Conservation (phyloP, 495 filamentous ascomycete genomes). For the Parathielavia hyrcaniae region DNA sequence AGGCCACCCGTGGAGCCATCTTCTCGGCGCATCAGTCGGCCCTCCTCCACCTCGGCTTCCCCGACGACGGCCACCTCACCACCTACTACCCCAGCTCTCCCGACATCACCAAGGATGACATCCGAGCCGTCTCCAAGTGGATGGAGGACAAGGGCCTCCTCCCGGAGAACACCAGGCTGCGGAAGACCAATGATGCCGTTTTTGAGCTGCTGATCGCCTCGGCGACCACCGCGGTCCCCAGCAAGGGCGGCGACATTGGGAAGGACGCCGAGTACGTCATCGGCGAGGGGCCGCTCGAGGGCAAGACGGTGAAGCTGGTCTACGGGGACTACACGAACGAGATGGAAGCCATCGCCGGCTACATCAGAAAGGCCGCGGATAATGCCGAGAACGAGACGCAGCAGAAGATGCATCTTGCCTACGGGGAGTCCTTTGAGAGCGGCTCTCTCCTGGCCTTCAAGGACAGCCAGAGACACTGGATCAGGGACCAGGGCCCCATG, state of each 20-base stretch:
- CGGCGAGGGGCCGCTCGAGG: constrained; percentile 54
- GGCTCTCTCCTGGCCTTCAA: constrained; percentile 86
- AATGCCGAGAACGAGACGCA: constrained; percentile 82
- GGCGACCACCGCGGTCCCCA: constrained; percentile 44
- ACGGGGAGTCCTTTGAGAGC: constrained; percentile 74
- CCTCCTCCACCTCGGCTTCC: constrained; percentile 80
- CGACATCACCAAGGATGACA: constrained; percentile 79
- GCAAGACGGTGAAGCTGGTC: constrained; percentile 62
- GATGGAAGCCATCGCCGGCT: constrained; percentile 70
- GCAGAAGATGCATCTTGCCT: constrained; percentile 73
- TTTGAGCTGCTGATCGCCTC: constrained; percentile 85
- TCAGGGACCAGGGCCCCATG: constrained; percentile 80
- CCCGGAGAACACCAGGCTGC: constrained; percentile 82
- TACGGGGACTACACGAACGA: constrained; percentile 79
- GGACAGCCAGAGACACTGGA: constrained; percentile 86
- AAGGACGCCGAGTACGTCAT: constrained; percentile 61
- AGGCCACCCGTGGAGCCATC: constrained; percentile 64
- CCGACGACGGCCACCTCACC: constrained; percentile 74
- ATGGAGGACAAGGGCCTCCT: constrained; percentile 63
- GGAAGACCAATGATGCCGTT: constrained; percentile 62
- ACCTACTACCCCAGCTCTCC: constrained; percentile 89
- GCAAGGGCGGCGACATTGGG: constrained; percentile 61
- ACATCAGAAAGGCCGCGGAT: constrained; percentile 64
- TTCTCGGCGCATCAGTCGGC: constrained; percentile 62
- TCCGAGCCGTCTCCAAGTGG: constrained; percentile 62